These are phyloP conservation scores for Mycena filopes DNA, from an alignment of 768 basidiomycete genomes.

Conservation along the genomic window DNA sequence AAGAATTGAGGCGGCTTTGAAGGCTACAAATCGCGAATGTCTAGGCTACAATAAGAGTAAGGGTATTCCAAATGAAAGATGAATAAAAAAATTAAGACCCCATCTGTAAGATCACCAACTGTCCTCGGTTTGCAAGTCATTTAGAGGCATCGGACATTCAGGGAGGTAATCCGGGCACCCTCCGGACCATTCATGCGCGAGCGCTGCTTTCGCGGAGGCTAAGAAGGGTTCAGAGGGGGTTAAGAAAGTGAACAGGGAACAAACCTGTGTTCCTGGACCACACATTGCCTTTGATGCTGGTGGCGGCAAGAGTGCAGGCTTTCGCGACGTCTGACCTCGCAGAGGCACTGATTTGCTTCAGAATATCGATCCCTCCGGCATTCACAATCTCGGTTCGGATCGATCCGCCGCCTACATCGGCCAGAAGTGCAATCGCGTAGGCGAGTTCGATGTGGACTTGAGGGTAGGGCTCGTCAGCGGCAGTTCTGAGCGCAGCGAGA, in stretches of 20 bases:
- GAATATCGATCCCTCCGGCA: conserved; percentile 41
- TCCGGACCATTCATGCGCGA: conserved; percentile 31
- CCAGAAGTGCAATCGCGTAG: conserved; percentile 38
- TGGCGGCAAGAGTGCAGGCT: conserved; percentile 39
- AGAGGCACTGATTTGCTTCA: conserved; percentile 32
- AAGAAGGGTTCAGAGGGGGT: background rate
- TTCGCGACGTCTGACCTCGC: conserved; percentile 37
- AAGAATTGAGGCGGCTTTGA: too few species aligned
- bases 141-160: conserved; percentile 21
- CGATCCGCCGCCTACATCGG: conserved; percentile 39
- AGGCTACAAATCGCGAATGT: background rate
- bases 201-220: conserved; percentile 32
- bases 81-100: background rate
- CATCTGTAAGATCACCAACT: conserved; percentile 7
- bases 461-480: conserved; percentile 36
- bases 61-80: conserved; percentile 3
- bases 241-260: background rate
- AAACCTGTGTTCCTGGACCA: conserved; percentile 40
- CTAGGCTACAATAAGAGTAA: conserved; percentile 1
- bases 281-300: conserved; percentile 40
- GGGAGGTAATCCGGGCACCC: conserved; percentile 23
- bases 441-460: conserved; percentile 41
- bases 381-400: conserved; percentile 43
- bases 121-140: background rate
- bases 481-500: conserved; percentile 39